Percentiles rank a stretch among this genome's conserved stretches.
These are phyloP conservation scores for Polychaeton citri DNA, from an alignment of 2,329 filamentous ascomycete species.

Conservation along the genomic window DNA sequence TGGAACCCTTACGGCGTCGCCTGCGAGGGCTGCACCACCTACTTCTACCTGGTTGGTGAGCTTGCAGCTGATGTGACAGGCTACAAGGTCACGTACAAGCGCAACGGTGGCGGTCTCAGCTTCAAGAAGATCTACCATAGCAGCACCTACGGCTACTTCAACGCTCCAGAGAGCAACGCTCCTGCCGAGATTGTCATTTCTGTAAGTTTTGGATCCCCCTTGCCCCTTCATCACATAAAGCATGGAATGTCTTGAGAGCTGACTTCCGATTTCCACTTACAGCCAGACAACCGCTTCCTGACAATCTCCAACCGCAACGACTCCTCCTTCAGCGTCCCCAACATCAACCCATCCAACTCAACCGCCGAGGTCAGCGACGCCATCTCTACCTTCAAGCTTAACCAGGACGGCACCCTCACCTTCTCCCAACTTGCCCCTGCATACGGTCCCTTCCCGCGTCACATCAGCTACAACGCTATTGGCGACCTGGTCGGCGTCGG, in stretches of 20 bases:
- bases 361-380: conserved; percentile 38
- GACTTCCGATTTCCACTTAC: no score
- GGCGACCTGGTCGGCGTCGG: conserved; percentile 54
- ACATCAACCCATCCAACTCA: conserved; percentile 25
- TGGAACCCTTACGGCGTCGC: conserved; percentile 17
- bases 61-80: conserved; percentile 34
- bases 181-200: conserved; percentile 42
- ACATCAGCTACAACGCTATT: conserved; percentile 52
- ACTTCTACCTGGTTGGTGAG: conserved; percentile 33
- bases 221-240: background rate
- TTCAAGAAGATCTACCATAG: conserved; percentile 34
- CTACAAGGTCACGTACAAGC: conserved; percentile 35
- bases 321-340: conserved; percentile 35
- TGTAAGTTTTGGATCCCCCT: conserved; percentile 5
- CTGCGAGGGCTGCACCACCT: conserved; percentile 14
- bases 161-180: conserved; percentile 34
- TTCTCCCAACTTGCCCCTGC: conserved; percentile 47
- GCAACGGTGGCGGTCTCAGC: conserved; percentile 28
- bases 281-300: conserved; percentile 43
- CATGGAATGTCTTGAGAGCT: no score
- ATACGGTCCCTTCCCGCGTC: conserved; percentile 52
- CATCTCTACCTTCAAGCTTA: conserved; percentile 48
- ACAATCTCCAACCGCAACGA: conserved; percentile 57
- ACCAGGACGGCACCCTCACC: conserved; percentile 41
- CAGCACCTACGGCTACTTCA: conserved; percentile 32